phyloP scores from a whole-genome alignment of 768 basidiomycete genomes.

The Rhizopogon vesiculosus region DNA sequence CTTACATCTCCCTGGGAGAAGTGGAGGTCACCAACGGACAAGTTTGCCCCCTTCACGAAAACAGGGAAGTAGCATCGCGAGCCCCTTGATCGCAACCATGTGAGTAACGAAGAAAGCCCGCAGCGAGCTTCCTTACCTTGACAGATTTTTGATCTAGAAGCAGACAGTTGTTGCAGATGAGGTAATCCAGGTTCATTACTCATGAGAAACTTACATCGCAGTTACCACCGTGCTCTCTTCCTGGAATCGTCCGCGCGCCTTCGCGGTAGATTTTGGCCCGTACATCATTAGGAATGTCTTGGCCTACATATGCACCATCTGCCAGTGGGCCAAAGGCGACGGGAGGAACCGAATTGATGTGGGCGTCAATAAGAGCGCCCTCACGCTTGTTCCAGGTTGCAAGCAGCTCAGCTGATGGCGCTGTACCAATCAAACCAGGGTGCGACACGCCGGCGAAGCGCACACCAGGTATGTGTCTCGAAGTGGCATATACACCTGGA shows the following conservation, averaged over 20 bases:
- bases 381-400: constrained; percentile 75
- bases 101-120: background rate
- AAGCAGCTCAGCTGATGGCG: constrained; percentile 68
- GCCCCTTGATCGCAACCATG: constrained; percentile 32
- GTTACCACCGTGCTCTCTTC: constrained; percentile 77
- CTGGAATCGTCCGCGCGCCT: constrained; percentile 72
- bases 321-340: constrained; percentile 63
- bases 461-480: constrained; percentile 75
- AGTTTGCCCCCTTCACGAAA: constrained; percentile 68
- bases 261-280: constrained; percentile 53
- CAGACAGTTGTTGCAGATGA: background rate
- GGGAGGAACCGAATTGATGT: constrained; percentile 49
- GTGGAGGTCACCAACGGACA: constrained; percentile 76
- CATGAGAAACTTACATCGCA: constrained; percentile 47
- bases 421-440: constrained; percentile 73
- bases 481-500: constrained; percentile 64
- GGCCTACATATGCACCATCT: constrained; percentile 63
- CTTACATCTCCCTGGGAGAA: constrained; percentile 74
- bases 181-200: background rate
- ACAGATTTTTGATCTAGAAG: constrained; percentile 68
- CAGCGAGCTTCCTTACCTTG: constrained; percentile 31
- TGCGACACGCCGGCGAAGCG: constrained; percentile 76
- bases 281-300: constrained; percentile 46
- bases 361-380: constrained; percentile 51
- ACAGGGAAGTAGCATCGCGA: constrained; percentile 77